These are phyloP conservation scores for Sugiyamaella lignohabitans DNA, from an alignment of 805 yeast genomes.

Conservation along the genomic window DNA sequence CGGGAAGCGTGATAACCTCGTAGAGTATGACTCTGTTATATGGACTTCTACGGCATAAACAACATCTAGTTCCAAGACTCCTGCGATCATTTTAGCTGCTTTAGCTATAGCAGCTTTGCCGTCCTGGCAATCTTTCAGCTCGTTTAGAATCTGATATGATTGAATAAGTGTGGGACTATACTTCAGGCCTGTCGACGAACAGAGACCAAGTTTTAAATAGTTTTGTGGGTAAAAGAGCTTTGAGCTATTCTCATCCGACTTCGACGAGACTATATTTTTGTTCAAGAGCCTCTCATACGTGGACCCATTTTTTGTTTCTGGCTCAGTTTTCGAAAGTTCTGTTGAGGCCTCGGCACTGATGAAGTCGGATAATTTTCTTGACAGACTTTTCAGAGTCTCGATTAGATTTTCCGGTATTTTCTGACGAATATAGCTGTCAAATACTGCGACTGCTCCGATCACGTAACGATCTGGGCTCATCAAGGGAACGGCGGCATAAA, in stretches of 20 bases:
- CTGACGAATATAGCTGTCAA: constrained; percentile 37
- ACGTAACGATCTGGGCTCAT: constrained; percentile 33
- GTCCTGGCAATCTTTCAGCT: constrained; percentile 20
- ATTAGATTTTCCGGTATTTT: constrained; percentile 14
- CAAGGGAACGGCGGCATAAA: constrained; percentile 63
- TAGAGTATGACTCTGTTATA: constrained; percentile 3
- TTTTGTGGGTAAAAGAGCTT: constrained; percentile 1
- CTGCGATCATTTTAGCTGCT: constrained; percentile 24
- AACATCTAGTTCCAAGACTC: constrained; percentile 21
- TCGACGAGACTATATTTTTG: no score
- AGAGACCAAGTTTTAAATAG: constrained; percentile 7
- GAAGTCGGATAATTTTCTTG: constrained; percentile 16
- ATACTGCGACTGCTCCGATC: constrained; percentile 55
- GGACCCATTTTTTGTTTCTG: background rate
- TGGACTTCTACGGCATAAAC: constrained; percentile 27
- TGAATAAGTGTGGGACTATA: constrained; percentile 18
- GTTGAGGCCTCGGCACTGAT: constrained; percentile 9
- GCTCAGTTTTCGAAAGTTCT: constrained; percentile 1
- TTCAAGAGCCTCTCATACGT: background rate
- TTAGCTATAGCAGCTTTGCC: constrained; percentile 23
- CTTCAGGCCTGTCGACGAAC: constrained; percentile 12
- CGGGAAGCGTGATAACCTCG: background rate
- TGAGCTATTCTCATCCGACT: background rate
- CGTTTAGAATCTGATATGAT: constrained; percentile 25
- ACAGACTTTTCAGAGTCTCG: constrained; percentile 11